Base-by-base conservation (phyloP, 2,329 filamentous ascomycete species). In the Stemphylium lycopersici region DNA sequence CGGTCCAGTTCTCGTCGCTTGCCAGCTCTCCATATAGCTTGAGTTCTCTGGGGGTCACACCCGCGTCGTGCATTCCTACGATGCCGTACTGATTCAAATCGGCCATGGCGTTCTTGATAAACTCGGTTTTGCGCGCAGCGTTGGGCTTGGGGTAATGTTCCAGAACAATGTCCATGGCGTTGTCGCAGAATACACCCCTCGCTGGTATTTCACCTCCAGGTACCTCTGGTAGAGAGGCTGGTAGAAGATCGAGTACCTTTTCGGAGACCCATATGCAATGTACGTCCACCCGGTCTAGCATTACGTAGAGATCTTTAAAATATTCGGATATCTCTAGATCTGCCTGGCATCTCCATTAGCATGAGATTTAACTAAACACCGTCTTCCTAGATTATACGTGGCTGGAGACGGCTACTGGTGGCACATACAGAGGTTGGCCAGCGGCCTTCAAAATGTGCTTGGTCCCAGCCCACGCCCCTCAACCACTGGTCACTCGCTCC, bases 241-340 rank as follows among this genome's bases (percentile, higher is more conserved):
- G 83, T 5, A 90, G 80, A 1, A 90, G 78, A 42, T 81, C 75
- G 2, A 90, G 78, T 2, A 90, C 84, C 15, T 86, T 80, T 22
- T 84, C 77, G 0, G 87, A 90, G 2, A 89, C 86, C 84, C 87
- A 89, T 24, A 85, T 80, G 70, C 88, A 90, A 69, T 90, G 88
- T 3, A 86, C 84, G 62, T 90, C 88, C 6, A 89, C 83, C 12
- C 88, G 82, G 65, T 89, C 86, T 3, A 90, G 80, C 85, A 90
- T 88, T 54, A 90, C 82, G 68, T 85, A 89, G 32, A 84, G 73
- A 31, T 81, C 80, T 37, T 74, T 77, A 38, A 90, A 80, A 1
- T 71, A 63, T 20, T 79, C 71, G 39, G 85, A 82, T 34, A 79
- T 73, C 10, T 82, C 79, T 0, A 90, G 76, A 54, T 88, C 83